Percentiles rank a stretch among this genome's conserved stretches.
phyloP scores from a whole-genome alignment of 768 basidiomycete species.

The Suillus plorans region DNA sequence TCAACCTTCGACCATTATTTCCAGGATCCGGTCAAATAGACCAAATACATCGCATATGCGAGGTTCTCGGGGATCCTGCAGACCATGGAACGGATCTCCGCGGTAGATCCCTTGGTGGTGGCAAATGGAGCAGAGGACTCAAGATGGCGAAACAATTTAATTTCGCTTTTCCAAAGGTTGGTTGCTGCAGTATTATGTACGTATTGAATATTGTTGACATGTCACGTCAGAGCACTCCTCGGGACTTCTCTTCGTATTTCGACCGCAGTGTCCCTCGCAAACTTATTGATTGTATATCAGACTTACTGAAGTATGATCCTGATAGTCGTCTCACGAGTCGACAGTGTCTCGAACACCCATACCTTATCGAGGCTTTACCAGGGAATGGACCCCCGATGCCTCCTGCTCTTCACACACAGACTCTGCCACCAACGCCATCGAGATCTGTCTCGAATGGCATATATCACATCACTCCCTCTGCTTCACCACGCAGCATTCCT shows the following conservation, averaged over 20 bases:
- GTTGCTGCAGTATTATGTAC: conserved; percentile 21
- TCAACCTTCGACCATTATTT: conserved; percentile 94
- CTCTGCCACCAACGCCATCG: conserved; percentile 35
- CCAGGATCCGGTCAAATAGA: conserved; percentile 92
- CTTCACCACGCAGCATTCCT: conserved; percentile 43
- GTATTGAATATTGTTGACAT: conserved; percentile 5
- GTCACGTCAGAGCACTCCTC: conserved; percentile 55
- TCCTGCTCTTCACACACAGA: conserved; percentile 45
- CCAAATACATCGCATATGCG: conserved; percentile 88
- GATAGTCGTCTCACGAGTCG: conserved; percentile 80
- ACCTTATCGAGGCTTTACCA: conserved; percentile 77
- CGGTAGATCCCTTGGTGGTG: conserved; percentile 77
- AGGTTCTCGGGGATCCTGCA: conserved; percentile 90
- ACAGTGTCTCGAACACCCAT: conserved; percentile 86
- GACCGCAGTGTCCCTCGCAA: conserved; percentile 74
- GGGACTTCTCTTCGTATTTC: conserved; percentile 71
- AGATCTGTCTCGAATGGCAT: conserved; percentile 35
- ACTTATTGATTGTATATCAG: conserved; percentile 88
- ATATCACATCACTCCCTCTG: conserved; percentile 39
- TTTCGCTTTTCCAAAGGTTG: conserved; percentile 87
- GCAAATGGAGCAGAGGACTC: conserved; percentile 82
- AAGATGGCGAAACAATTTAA: conserved; percentile 85
- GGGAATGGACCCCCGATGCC: conserved; percentile 67
- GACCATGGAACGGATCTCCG: conserved; percentile 78
- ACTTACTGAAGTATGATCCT: conserved; percentile 92